Percentiles rank a stretch among this genome's conserved stretches.
Evolutionary conservation across 331 rosid species (phyloP).

Genomic region (Dryas integrifolia): DNA sequence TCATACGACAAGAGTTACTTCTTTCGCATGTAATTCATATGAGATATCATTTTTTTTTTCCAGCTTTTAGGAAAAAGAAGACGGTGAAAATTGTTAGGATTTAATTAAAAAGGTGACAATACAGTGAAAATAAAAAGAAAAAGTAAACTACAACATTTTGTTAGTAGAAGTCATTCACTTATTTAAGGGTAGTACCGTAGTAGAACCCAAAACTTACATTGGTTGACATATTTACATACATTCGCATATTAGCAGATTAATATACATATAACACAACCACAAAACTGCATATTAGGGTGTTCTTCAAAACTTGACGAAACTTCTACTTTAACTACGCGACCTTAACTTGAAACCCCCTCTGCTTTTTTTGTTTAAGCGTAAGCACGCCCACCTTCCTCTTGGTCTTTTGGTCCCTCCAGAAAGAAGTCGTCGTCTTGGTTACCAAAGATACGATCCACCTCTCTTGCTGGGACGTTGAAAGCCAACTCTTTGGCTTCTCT

Average conservation of each 20-base stretch:
- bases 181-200: background rate
- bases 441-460: constrained; percentile 45
- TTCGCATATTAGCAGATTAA: background rate
- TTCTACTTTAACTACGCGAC: background rate
- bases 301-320: background rate
- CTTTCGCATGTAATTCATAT: too few relatives aligned
- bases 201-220: constrained; percentile 4
- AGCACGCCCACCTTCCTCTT: constrained; percentile 28
- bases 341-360: too few relatives aligned
- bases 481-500: constrained; percentile 46
- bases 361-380: constrained; percentile 12
- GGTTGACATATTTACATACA: too few relatives aligned
- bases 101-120: too few relatives aligned
- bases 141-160: background rate
- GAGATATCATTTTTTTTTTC: too few relatives aligned
- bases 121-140: too few relatives aligned
- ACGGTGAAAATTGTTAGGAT: too few relatives aligned
- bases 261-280: background rate
- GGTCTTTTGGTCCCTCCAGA: constrained; percentile 39
- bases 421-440: constrained; percentile 42
- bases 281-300: background rate
- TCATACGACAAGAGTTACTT: too few relatives aligned
- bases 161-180: background rate
- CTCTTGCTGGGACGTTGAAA: constrained; percentile 39
- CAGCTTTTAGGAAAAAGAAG: too few relatives aligned